Base-by-base conservation (phyloP, 2,329 filamentous ascomycete species). In the Stachybotrys elegans region DNA sequence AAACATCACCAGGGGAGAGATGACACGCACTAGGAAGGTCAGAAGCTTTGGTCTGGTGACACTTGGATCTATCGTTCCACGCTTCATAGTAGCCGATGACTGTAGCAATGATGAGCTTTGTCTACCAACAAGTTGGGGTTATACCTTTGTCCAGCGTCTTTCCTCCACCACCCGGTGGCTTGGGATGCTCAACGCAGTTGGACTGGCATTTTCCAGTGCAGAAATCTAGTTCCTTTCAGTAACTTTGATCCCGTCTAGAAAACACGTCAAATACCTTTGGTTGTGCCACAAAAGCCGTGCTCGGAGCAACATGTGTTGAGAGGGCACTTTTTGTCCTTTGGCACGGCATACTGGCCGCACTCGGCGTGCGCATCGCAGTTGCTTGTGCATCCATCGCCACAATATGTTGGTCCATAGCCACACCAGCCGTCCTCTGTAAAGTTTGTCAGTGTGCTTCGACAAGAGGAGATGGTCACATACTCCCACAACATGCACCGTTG, bases 311-410 rank as follows among this genome's bases (percentile, higher is more conserved):
- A 34, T 12, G 19, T 17, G n/a, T 16, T 16, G 11, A 34, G n/a
- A 7, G 31, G 31, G 19, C 31, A 34, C 8, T 34, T 16, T 16
- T 34, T 14, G 4, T 16, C n/a, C 8, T 7, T 7, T 8, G 9
- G 9, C 31, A 8, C 11, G 19, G 11, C 31, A 16, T 34, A 34
- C 31, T 12, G n/a, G 31, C 31, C 31, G 19, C 31, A 34, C n/a
- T 34, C 31, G 8, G 31, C 31, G 8, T 34, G 9, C 2, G 31
- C 61, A 49, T 67, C 51, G 43, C 65, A 68, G 43, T 66, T 63
- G 9, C 57, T 55, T 1, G 51, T 51, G 42, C 59, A 61, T 13
- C 20, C 36, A 13, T 6, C 36, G 4, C 36, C 36, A 14, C 36
- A 39, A 5, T 22, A 6, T 7, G 3, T 23, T 9, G 31, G 31